Percentiles rank a stretch among this genome's conserved stretches.
Evolutionary conservation across 345 rosid genomes (phyloP).

Genomic region (Brassica cretica): DNA sequence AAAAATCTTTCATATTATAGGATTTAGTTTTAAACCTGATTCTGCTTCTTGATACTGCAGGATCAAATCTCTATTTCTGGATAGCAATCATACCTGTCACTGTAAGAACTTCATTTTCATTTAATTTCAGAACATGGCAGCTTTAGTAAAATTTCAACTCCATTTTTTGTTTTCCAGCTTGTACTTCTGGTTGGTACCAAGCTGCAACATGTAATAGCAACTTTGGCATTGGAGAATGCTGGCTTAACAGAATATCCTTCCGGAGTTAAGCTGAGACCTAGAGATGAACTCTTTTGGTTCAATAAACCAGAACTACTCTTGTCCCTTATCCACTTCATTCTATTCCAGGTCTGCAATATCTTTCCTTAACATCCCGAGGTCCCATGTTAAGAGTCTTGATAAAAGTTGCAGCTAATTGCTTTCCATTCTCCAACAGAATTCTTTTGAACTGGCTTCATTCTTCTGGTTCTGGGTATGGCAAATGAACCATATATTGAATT

Average conservation of each 20-base stretch:
- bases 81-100: conserved; percentile 84
- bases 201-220: conserved; percentile 90
- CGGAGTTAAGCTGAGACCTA: conserved; percentile 67
- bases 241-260: conserved; percentile 56
- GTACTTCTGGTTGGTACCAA: conserved; percentile 85
- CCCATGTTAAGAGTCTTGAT: background rate
- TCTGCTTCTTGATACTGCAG: conserved; percentile 42
- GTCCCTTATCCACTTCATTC: conserved; percentile 81
- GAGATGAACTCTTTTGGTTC: conserved; percentile 97
- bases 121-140: conserved; percentile 3
- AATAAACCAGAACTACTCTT: conserved; percentile 84
- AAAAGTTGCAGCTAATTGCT: conserved; percentile 38
- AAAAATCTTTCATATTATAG: background rate
- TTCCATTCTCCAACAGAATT: conserved; percentile 58
- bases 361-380: background rate
- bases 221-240: conserved; percentile 79
- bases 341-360: conserved; percentile 69
- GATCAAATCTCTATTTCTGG: conserved; percentile 98
- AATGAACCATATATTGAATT: conserved; percentile 15
- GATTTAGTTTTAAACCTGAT: background rate
- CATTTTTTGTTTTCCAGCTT: conserved; percentile 27
- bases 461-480: conserved; percentile 92
- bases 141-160: background rate
- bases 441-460: conserved; percentile 95
- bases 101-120: conserved; percentile 45